Evolutionary conservation across 2,329 filamentous ascomycete genomes (phyloP), one percentile per base, ranked within the genome.

Genomic region (Botryotinia globosa): DNA sequence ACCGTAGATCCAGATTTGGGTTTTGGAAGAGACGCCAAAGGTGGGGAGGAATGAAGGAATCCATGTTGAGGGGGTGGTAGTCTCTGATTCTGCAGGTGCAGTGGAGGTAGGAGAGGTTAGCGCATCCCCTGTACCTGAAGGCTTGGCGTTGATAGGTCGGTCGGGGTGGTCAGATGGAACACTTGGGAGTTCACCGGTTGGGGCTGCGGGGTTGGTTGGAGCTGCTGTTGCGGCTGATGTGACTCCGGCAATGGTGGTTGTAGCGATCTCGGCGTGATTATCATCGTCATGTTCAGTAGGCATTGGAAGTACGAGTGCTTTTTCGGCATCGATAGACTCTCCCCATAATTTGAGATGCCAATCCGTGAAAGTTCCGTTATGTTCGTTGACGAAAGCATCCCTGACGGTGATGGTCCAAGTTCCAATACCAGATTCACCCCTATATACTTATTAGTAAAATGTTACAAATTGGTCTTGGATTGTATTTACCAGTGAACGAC

Each of bases 321-420:
- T 92, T 67, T 87, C 85, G 51, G 89, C 87, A 80, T 98, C 93
- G 77, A 93, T 92, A 74, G 88, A 87, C 82, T 98, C 94, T 74
- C 96, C 96, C 94, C 94, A 99, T 5, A 99, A 87, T 81, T 95
- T 97, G 73, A 99, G 85, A 78, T 93, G 92, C 94, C 94, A 99
- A 83, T 99, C 95, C 64, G 90, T 87, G 78, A 98, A 97, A 16
- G 85, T 90, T 76, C 96, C 96, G 9, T 85, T 89, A 81, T 91
- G 85, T 8, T 91, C 87, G 80, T 99, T 98, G 74, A 91, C 87
- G 29, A 88, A 85, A 32, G 91, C 92, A 80, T 99, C 96, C 78
- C 94, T 96, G 79, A 98, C 89, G 68, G 98, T 85, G 56, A 99
- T 87, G 0, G 92, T 97, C 96, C 96, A 99, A 34, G 89, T 94